These are phyloP conservation scores for Neurospora sp. DNA, from an alignment of 495 filamentous ascomycete species.

Conservation along the genomic window DNA sequence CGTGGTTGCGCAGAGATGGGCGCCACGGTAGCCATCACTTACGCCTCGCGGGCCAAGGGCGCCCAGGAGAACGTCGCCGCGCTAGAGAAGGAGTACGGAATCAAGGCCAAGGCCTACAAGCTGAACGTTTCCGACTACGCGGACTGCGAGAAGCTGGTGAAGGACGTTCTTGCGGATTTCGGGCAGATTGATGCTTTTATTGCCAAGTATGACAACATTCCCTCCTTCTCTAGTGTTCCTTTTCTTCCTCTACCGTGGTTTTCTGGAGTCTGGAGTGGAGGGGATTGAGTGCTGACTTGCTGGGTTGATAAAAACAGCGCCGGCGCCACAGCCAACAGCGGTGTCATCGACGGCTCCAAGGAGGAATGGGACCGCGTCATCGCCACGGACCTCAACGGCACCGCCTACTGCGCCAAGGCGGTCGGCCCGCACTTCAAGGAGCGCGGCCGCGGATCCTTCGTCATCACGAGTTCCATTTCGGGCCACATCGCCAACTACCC, in stretches of 20 bases:
- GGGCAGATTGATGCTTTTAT: constrained; percentile 42
- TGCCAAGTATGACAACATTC: constrained; percentile 30
- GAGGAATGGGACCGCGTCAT: constrained; percentile 43
- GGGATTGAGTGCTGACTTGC: background rate
- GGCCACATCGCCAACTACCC: constrained; percentile 72
- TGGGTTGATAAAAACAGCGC: constrained; percentile 22
- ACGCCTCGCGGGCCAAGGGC: constrained; percentile 35
- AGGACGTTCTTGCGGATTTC: constrained; percentile 43
- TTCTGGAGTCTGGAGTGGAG: too few relatives aligned
- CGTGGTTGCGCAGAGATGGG: constrained; percentile 42
- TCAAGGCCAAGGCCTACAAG: constrained; percentile 57
- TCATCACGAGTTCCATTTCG: constrained; percentile 56
- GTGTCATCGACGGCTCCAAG: constrained; percentile 30
- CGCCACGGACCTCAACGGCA: constrained; percentile 55
- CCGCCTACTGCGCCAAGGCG: constrained; percentile 54
- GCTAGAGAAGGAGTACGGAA: constrained; percentile 35
- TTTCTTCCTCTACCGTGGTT: background rate
- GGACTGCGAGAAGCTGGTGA: constrained; percentile 44
- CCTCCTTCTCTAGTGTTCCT: background rate
- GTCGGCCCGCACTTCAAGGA: constrained; percentile 50
- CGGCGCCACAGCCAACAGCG: constrained; percentile 33
- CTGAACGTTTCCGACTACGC: constrained; percentile 52
- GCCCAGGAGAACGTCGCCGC: constrained; percentile 50
- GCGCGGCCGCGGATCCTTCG: constrained; percentile 33
- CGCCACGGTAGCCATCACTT: constrained; percentile 39